Evolutionary conservation across 2,329 filamentous ascomycete species (phyloP), one percentile per base, ranked within the genome.

Genomic region (Cercospora janseana): DNA sequence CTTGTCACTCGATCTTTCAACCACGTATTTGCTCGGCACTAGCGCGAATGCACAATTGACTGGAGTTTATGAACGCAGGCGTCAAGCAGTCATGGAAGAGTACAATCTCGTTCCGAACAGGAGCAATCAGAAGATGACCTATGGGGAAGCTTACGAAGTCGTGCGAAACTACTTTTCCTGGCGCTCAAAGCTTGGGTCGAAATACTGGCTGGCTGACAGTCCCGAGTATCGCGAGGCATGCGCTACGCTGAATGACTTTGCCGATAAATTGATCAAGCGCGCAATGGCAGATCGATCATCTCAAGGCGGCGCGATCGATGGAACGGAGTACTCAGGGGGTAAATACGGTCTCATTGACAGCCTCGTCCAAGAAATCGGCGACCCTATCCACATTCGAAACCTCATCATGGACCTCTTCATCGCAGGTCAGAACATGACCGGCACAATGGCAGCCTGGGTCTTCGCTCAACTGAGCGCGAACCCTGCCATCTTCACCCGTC

Each of bases 401-500:
- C 68, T 74, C 46, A 61, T 74, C 6, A 66, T 75, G 58, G 74
- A 75, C 52, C 66, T 75, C 13, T 59, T 75, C 37, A 57, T 81
- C 0, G 80, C 78, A 0, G 80, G 79, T 1, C 70, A 79, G 12
- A 80, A 83, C 56, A 82, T 79, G 1, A 81, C 78, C 0, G 79
- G 77, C 1, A 71, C 71, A 38, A 69, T 76, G 7, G 63, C 81
- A n/a, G 63, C 56, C 34, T 60, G 69, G 57, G 35, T 69, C 23
- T 58, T 71, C 45, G 70, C 63, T 31, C 55, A 59, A 21, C 47
- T 69, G 3, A 60, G 60, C 4, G 60, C 56, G 5, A 54, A 62
- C 15, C 62, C 59, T 1, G 52, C 55, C 4, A 56, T 62, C 6
- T 66, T 59, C 24, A 34, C 46, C 1, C 60, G 60, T 20, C 55